Percentiles rank a stretch among this genome's conserved stretches.
These are phyloP conservation scores for Pichia sp. DNA, from an alignment of 1,139 yeast species.

Conservation along the genomic window DNA sequence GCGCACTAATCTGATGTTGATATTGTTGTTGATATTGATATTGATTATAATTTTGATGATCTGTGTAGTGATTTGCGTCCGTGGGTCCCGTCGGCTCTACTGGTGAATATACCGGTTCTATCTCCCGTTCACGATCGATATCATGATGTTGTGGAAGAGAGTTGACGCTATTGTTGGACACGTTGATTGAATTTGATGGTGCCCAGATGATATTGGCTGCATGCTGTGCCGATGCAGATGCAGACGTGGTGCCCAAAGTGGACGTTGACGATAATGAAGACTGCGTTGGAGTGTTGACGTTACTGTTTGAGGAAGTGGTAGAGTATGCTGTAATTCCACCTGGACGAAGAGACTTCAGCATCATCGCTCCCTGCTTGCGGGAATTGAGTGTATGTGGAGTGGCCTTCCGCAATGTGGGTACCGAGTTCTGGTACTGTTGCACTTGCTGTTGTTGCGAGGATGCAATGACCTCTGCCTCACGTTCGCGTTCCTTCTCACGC, in stretches of 20 bases:
- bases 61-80: too few species aligned
- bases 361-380: constrained; percentile 16
- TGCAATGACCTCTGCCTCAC: constrained; percentile 4
- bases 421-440: constrained; percentile 4
- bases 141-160: background rate
- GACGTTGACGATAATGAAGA: constrained; percentile 1
- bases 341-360: constrained; percentile 26
- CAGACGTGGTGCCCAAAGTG: constrained; percentile 1
- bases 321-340: constrained; percentile 8
- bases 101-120: too few species aligned
- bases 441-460: background rate
- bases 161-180: constrained; percentile 1
- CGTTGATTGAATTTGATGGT: constrained; percentile 27
- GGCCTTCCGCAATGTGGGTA: constrained; percentile 24
- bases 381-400: constrained; percentile 23
- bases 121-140: too few species aligned
- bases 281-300: background rate
- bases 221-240: constrained; percentile 25
- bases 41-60: too few species aligned
- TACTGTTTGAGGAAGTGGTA: constrained; percentile 4
- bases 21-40: background rate
- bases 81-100: background rate
- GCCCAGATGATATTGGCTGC: constrained; percentile 43
- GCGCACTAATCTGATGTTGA: constrained; percentile 1
- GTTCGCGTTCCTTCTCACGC: constrained; percentile 5